phyloP scores from a whole-genome alignment of 1,139 yeast species.

The Komagataea norvegica region DNA sequence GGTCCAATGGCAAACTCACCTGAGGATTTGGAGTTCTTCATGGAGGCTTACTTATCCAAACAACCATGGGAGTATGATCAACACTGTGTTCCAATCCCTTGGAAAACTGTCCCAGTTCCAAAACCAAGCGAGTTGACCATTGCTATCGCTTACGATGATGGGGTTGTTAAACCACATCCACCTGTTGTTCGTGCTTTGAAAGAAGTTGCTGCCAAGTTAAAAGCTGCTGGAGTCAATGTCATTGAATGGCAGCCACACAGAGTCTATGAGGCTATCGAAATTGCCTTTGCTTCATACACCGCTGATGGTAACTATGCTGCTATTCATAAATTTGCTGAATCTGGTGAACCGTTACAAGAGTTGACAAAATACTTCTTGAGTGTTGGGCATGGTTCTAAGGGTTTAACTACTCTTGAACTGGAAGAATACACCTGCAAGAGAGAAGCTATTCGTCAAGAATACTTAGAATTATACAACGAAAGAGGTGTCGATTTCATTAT shows the following conservation, averaged over 20 bases:
- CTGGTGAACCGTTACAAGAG: conserved; percentile 63
- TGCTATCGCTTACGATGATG: conserved; percentile 43
- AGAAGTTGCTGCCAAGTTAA: conserved; percentile 36
- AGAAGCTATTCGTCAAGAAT: conserved; percentile 52
- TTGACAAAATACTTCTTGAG: conserved; percentile 58
- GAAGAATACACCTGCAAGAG: conserved; percentile 45
- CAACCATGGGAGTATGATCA: conserved; percentile 58
- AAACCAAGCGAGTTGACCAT: conserved; percentile 38
- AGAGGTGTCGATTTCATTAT: conserved; percentile 63
- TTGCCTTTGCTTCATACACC: conserved; percentile 36
- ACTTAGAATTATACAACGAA: conserved; percentile 45
- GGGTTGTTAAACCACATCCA: conserved; percentile 49
- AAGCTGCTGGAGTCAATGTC: conserved; percentile 41
- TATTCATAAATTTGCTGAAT: conserved; percentile 43
- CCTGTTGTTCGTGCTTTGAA: conserved; percentile 49
- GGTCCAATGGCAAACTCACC: conserved; percentile 61
- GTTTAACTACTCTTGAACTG: conserved; percentile 40
- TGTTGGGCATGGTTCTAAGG: conserved; percentile 52
- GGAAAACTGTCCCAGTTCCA: conserved; percentile 49
- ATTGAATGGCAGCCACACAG: conserved; percentile 49
- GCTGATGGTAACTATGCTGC: conserved; percentile 61
- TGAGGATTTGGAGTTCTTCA: conserved; percentile 62
- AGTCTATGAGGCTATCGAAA: conserved; percentile 46
- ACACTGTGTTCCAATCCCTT: conserved; percentile 46
- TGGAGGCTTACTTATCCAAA: conserved; percentile 52